Percentiles rank a stretch among this genome's conserved stretches.
Conservation (phyloP, 805 yeast genomes). For the Cyberlindnera meyerae region DNA sequence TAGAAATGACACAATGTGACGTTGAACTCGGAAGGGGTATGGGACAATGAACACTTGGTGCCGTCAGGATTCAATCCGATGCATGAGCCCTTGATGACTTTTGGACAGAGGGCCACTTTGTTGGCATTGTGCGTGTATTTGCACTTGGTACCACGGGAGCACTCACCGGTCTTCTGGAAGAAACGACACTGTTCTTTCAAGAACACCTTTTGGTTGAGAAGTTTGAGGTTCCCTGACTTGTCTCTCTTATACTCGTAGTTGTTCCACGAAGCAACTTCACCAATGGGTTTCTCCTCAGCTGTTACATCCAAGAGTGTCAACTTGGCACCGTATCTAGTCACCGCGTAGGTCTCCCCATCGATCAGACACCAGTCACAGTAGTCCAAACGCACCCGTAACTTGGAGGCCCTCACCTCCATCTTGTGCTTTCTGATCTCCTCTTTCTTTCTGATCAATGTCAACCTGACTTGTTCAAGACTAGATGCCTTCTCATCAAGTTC, state of each 20-base stretch:
- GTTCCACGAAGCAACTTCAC: constrained; percentile 29
- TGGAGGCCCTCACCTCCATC: constrained; percentile 19
- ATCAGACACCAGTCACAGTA: constrained; percentile 41
- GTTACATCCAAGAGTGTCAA: constrained; percentile 35
- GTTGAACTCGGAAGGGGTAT: constrained; percentile 53
- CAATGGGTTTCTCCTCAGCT: constrained; percentile 11
- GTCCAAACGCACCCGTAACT: constrained; percentile 35
- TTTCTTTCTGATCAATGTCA: constrained; percentile 21
- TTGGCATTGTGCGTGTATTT: constrained; percentile 46
- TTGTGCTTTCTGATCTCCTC: constrained; percentile 14
- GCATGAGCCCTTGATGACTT: constrained; percentile 45
- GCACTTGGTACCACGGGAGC: constrained; percentile 50
- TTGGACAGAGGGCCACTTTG: constrained; percentile 52
- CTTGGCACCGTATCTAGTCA: constrained; percentile 34
- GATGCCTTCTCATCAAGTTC: constrained; percentile 24
- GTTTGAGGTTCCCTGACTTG: constrained; percentile 27
- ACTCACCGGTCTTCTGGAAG: constrained; percentile 29
- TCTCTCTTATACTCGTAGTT: constrained; percentile 25
- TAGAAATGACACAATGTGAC: constrained; percentile 54
- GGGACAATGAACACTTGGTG: constrained; percentile 48
- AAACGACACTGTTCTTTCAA: constrained; percentile 26
- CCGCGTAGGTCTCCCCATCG: constrained; percentile 40
- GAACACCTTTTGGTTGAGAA: constrained; percentile 18
- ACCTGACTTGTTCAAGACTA: constrained; percentile 22
- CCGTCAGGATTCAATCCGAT: constrained; percentile 21